phyloP scores from a whole-genome alignment of 495 filamentous ascomycete species.

The Penicillium turbatum region DNA sequence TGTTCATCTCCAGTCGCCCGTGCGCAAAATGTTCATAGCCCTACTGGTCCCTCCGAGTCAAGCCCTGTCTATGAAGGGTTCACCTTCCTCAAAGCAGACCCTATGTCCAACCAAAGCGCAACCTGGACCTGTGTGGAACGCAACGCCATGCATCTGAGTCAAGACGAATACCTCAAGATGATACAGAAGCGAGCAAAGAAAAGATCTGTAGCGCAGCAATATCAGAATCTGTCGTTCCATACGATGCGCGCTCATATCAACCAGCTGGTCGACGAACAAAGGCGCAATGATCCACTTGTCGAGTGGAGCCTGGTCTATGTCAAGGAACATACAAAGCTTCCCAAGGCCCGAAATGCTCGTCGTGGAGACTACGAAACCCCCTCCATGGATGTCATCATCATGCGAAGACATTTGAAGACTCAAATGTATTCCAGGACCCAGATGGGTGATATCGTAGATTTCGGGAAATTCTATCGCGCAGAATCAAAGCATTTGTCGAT shows the following conservation, averaged over 20 bases:
- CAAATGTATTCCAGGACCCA: constrained; percentile 14
- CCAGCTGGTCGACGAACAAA: constrained; percentile 30
- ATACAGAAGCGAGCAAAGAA: constrained; percentile 33
- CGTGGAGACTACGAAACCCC: constrained; percentile 30
- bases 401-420: constrained; percentile 24
- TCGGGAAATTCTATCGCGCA: not conserved
- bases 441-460: constrained; percentile 18
- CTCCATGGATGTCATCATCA: constrained; percentile 38
- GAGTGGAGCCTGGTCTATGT: constrained; percentile 40
- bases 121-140: constrained; percentile 32
- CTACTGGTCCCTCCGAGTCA: not conserved
- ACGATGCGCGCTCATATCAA: constrained; percentile 33
- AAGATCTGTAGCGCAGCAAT: constrained; percentile 27
- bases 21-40: not conserved
- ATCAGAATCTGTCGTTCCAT: constrained; percentile 24
- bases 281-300: constrained; percentile 19
- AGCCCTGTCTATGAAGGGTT: constrained; percentile 27
- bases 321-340: constrained; percentile 23
- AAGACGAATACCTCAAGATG: constrained; percentile 27
- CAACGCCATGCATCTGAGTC: constrained; percentile 26
- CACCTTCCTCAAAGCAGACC: constrained; percentile 34
- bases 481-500: not conserved
- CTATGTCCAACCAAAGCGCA: constrained; percentile 24
- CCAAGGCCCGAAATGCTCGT: constrained; percentile 28
- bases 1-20: not conserved